Percentiles rank a stretch among this genome's conserved stretches.
Conservation (phyloP, 106 monocot genomes). For the Dendrobium chrysotoxum region DNA sequence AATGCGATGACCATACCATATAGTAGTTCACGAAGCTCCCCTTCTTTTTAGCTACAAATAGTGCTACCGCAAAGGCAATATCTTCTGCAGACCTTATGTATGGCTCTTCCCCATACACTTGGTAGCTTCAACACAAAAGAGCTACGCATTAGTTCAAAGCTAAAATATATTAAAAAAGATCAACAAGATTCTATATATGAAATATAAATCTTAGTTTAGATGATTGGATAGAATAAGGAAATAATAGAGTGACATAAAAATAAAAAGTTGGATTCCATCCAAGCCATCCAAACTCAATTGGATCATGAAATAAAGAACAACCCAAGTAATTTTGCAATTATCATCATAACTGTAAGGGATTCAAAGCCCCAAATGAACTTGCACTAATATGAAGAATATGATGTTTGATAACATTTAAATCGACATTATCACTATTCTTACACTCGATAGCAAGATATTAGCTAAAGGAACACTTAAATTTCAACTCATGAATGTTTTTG, state of each 20-base stretch:
- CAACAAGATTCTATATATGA: neutral
- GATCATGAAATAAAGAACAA: too few species aligned
- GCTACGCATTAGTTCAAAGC: neutral
- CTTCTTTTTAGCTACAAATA: slow-evolving; percentile 58
- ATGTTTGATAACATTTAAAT: neutral
- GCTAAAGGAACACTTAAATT: too few species aligned
- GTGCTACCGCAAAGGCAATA: slow-evolving; percentile 69
- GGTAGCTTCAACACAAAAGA: slow-evolving; percentile 37
- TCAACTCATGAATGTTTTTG: too few species aligned
- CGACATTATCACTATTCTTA: neutral
- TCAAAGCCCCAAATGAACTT: neutral
- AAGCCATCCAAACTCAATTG: too few species aligned
- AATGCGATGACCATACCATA: slow-evolving; percentile 55
- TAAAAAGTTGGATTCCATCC: too few species aligned
- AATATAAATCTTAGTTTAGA: neutral
- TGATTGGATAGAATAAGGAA: too few species aligned
- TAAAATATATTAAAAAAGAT: neutral
- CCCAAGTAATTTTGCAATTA: too few species aligned
- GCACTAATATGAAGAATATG: neutral
- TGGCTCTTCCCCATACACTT: slow-evolving; percentile 57
- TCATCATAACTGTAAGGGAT: too few species aligned
- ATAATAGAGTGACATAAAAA: too few species aligned
- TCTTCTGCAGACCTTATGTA: slow-evolving; percentile 57
- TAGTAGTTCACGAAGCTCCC: slow-evolving; percentile 97
- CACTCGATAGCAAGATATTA: too few species aligned